Conservation (phyloP, 2,329 filamentous ascomycete species). For the Acarospora socialis region DNA sequence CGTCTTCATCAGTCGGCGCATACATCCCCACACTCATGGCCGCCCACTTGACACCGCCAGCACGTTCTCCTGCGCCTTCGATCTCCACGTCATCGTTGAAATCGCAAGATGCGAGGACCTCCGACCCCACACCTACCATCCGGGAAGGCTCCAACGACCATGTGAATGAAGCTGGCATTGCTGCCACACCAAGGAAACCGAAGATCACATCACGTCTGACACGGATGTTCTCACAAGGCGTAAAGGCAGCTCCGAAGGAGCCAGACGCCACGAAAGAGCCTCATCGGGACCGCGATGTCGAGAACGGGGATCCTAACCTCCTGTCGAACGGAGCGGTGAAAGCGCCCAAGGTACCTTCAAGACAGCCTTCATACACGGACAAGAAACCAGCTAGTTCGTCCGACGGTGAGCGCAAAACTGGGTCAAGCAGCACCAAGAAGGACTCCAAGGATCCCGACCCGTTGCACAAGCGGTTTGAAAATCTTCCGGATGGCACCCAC, state of each 20-base stretch:
- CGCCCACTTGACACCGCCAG: too few species aligned
- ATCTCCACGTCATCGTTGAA: constrained; percentile 29
- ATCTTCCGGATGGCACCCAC: constrained; percentile 54
- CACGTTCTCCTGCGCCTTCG: constrained; percentile 29
- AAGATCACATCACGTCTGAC: constrained; percentile 25
- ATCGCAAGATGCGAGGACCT: constrained; percentile 19
- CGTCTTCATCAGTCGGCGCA: too few species aligned
- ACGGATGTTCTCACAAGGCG: constrained; percentile 29
- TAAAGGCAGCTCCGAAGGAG: too few species aligned
- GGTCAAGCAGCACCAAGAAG: constrained; percentile 16
- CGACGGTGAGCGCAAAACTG: constrained; percentile 15
- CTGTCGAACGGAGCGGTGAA: constrained; percentile 4
- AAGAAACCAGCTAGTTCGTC: constrained; percentile 10
- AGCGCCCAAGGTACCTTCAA: constrained; percentile 10
- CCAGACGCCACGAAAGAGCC: constrained; percentile 12
- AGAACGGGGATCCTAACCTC: background rate
- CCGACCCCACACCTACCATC: constrained; percentile 5
- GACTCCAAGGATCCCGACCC: constrained; percentile 15
- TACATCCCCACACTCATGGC: too few species aligned
- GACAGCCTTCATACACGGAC: constrained; percentile 17
- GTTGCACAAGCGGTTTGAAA: constrained; percentile 35
- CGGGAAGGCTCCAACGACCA: background rate
- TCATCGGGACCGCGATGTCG: constrained; percentile 17
- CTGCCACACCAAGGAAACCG: constrained; percentile 22
- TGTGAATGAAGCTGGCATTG: constrained; percentile 10